phyloP scores from a whole-genome alignment of 257 asterid species.

The Penstemon eatonii region DNA sequence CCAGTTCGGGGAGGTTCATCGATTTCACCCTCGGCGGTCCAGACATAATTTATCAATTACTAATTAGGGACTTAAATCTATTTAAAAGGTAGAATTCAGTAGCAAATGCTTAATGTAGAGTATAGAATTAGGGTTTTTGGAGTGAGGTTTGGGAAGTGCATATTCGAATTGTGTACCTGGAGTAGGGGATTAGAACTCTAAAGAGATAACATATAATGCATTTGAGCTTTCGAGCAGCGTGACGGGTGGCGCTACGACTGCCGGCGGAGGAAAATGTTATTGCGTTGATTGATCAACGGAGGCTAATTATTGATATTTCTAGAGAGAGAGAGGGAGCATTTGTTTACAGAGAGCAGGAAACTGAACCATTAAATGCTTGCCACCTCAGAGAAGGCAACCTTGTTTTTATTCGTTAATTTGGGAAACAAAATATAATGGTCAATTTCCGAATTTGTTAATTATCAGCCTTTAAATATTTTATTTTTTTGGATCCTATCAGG shows the following conservation, averaged over 20 bases:
- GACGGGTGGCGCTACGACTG: conserved; percentile 27
- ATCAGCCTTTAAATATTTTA: too few species aligned
- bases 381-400: conserved; percentile 38
- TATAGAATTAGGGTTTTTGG: conserved; percentile 40
- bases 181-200: conserved; percentile 28
- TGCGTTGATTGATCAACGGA: conserved; percentile 43
- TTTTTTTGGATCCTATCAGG: too few species aligned
- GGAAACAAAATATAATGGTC: background rate
- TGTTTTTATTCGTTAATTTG: conserved; percentile 1
- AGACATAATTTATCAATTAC: conserved; percentile 51
- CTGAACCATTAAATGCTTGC: conserved; percentile 45
- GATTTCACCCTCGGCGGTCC: conserved; percentile 66
- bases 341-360: conserved; percentile 7
- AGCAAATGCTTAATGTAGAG: conserved; percentile 20
- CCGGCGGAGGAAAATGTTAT: conserved; percentile 5
- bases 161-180: conserved; percentile 19
- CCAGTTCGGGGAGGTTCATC: conserved; percentile 52
- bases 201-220: conserved; percentile 27
- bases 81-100: conserved; percentile 6
- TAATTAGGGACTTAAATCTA: conserved; percentile 21
- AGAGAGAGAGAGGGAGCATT: conserved; percentile 39
- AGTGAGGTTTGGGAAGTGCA: conserved; percentile 30
- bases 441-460: too few species aligned
- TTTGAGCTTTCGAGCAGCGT: background rate
- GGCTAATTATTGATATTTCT: conserved; percentile 34